phyloP scores from a whole-genome alignment of 2,329 filamentous ascomycete species.

The Talaromyces sp. region DNA sequence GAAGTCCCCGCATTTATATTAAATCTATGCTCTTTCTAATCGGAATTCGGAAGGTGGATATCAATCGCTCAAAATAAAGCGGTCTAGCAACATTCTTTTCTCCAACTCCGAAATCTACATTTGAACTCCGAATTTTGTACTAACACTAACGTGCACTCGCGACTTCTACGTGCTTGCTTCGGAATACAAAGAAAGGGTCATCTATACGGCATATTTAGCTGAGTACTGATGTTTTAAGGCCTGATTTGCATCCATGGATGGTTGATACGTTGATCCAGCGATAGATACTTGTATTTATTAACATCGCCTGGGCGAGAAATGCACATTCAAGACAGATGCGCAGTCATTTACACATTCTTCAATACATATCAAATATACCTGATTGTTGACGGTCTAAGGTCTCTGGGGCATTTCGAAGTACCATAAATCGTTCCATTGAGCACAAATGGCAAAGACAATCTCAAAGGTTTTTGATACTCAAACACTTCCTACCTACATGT shows the following conservation, averaged over 20 bases:
- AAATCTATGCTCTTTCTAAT: background rate
- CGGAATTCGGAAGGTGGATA: conserved; percentile 9
- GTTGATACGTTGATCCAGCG: background rate
- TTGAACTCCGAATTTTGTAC: background rate
- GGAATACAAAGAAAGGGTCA: background rate
- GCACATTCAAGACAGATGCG: no score
- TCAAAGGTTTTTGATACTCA: background rate
- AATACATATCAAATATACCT: no score
- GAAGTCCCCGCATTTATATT: background rate
- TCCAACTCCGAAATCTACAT: background rate
- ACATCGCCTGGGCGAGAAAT: no score
- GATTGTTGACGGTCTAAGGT: no score
- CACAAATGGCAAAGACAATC: background rate
- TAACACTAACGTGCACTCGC: no score
- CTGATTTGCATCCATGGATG: background rate
- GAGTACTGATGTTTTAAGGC: background rate
- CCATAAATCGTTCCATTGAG: background rate
- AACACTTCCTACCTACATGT: background rate
- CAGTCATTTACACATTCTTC: no score
- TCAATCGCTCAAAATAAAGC: background rate
- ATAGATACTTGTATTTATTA: no score
- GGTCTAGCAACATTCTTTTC: background rate
- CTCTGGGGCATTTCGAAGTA: background rate
- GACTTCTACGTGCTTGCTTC: background rate
- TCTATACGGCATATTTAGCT: background rate